Evolutionary conservation across 2,329 filamentous ascomycete species (phyloP).

Genomic region (Aspergillus ruber): DNA sequence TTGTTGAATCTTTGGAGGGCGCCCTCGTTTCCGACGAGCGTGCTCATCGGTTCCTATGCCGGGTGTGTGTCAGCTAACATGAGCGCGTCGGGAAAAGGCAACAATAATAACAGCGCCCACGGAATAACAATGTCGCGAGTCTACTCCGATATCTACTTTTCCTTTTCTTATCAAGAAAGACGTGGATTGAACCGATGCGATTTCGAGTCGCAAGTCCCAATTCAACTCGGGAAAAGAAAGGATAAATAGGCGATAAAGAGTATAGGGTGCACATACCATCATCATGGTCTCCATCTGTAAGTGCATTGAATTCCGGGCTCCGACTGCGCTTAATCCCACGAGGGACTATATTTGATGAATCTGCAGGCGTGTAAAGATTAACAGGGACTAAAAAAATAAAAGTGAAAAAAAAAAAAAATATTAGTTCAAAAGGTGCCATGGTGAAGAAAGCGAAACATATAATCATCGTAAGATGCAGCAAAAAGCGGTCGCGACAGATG

Average conservation of each 20-base stretch:
- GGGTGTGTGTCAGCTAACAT: constrained; percentile 13
- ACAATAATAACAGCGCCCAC: constrained; percentile 24
- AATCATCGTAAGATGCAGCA: not conserved
- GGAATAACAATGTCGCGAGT: constrained; percentile 12
- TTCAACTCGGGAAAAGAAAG: no score
- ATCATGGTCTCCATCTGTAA: constrained; percentile 56
- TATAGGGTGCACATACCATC: constrained; percentile 59
- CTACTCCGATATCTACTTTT: constrained; percentile 7
- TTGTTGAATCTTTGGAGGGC: constrained; percentile 44
- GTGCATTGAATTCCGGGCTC: constrained; percentile 62
- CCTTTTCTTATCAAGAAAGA: not conserved
- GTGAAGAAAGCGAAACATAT: constrained; percentile 12
- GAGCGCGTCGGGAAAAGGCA: constrained; percentile 31
- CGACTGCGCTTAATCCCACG: constrained; percentile 74
- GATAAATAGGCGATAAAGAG: constrained; percentile 19
- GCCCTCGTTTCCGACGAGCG: constrained; percentile 44
- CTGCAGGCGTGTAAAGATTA: constrained; percentile 36
- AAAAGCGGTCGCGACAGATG: not conserved
- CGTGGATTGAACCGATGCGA: not conserved
- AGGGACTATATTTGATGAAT: constrained; percentile 44
- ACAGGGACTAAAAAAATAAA: constrained; percentile 32
- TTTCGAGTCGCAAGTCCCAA: not conserved
- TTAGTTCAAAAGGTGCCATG: constrained; percentile 27
- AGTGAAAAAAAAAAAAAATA: constrained; percentile 25
- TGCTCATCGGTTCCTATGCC: constrained; percentile 29